These are phyloP conservation scores for Cylindrotheca fusiformis DNA, from an alignment of 108 stramenopile species.

Conservation along the genomic window DNA sequence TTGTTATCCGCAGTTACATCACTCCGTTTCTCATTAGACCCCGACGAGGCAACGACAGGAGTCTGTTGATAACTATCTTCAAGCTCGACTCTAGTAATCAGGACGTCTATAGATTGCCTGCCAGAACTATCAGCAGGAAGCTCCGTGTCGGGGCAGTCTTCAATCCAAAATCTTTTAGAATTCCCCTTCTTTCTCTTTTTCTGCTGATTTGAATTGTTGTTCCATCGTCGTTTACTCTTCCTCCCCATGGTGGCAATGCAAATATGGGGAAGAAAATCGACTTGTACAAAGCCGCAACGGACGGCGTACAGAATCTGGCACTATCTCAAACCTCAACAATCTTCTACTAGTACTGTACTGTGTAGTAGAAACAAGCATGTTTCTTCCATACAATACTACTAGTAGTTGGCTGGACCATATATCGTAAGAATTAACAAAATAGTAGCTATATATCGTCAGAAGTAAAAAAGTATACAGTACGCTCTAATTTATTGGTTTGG, in stretches of 20 bases:
- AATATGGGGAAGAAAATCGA: not conserved
- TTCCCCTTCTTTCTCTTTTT: constrained; percentile 14
- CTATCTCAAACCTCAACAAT: no score
- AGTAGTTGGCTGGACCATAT: no score
- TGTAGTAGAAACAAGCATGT: no score
- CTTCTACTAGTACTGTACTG: no score
- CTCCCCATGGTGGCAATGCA: no score
- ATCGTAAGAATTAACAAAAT: no score
- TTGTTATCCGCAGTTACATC: not conserved
- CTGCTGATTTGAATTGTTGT: not conserved
- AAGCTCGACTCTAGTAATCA: constrained; percentile 27
- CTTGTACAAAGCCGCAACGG: not conserved
- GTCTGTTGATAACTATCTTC: constrained; percentile 31
- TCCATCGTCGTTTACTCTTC: no score
- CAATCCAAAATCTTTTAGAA: constrained; percentile 31
- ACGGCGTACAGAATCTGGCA: no score
- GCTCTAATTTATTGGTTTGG: no score
- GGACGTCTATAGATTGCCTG: constrained; percentile 7
- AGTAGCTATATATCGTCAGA: no score
- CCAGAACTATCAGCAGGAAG: not conserved
- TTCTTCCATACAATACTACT: no score
- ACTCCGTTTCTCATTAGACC: not conserved
- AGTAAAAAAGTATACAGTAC: no score
- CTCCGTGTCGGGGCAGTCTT: constrained; percentile 22
- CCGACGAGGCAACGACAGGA: not conserved